A percentile compares a stretch with the other conserved stretches of the same genome.
phyloP scores from a whole-genome alignment of 345 rosid species.

The Mercurialis annua region DNA sequence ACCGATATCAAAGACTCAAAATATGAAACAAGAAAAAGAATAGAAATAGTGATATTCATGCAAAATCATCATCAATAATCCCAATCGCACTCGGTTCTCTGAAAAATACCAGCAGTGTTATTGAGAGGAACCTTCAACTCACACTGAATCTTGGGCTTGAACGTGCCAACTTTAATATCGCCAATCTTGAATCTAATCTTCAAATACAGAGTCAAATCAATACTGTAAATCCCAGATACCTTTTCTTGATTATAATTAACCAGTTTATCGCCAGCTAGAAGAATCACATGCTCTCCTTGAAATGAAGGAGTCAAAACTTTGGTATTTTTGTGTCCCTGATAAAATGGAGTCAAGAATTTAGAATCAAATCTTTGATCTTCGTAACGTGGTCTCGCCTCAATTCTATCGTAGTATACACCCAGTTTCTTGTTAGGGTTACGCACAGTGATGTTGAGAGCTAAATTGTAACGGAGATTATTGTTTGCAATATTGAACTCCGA shows the following conservation, averaged over 20 bases:
- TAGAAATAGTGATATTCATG: too few relatives aligned
- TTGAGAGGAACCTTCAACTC: conserved; percentile 55
- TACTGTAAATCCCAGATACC: conserved; percentile 36
- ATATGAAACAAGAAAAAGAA: neutral
- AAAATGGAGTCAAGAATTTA: conserved; percentile 42
- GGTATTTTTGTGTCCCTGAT: conserved; percentile 78
- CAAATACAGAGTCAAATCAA: conserved; percentile 51
- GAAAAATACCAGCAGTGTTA: conserved; percentile 13
- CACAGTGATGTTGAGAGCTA: conserved; percentile 29
- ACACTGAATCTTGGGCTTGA: conserved; percentile 56
- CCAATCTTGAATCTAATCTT: conserved; percentile 65
- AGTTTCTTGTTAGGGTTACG: conserved; percentile 43
- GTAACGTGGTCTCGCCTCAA: conserved; percentile 32
- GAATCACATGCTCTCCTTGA: conserved; percentile 31
- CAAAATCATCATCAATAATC: conserved; percentile 34
- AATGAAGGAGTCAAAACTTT: conserved; percentile 43
- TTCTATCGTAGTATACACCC: conserved; percentile 37
- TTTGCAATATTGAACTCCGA: conserved; percentile 31
- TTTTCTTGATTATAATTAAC: conserved; percentile 38
- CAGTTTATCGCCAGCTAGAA: conserved; percentile 27
- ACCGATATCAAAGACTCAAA: conserved; percentile 1
- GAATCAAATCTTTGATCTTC: conserved; percentile 39
- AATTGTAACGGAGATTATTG: conserved; percentile 32
- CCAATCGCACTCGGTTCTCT: conserved; percentile 44
- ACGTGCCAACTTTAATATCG: conserved; percentile 38